Evolutionary conservation across 2,329 filamentous ascomycete species (phyloP).

Genomic region (Xylaria sp.): DNA sequence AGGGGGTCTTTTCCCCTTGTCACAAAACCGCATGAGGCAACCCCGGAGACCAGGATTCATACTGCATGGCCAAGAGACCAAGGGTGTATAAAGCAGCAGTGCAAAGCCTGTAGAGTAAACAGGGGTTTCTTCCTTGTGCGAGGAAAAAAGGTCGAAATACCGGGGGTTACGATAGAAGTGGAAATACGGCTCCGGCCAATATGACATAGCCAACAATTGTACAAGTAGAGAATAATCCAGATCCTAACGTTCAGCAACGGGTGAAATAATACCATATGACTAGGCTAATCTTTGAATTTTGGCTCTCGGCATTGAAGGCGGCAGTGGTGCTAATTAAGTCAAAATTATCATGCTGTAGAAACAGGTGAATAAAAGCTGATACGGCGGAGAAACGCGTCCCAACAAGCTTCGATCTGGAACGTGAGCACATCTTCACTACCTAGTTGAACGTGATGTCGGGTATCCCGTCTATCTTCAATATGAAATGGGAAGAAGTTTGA

Average conservation of each 20-base stretch:
- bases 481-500: not conserved
- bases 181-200: not conserved
- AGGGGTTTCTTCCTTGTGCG: not conserved
- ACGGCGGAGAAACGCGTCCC: not conserved
- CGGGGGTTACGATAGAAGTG: not conserved
- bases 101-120: not conserved
- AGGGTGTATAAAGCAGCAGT: not conserved
- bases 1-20: not conserved
- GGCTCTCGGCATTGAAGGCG: not conserved
- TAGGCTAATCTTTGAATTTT: not conserved
- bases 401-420: not conserved
- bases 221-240: too few relatives aligned
- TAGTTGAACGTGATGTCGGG: not conserved
- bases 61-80: not conserved
- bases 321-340: not conserved
- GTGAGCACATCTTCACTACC: not conserved
- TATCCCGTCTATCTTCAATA: not conserved
- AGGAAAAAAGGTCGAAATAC: too few relatives aligned
- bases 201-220: not conserved
- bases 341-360: not conserved
- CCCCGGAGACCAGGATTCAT: not conserved
- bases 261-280: not conserved
- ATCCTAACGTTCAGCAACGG: too few relatives aligned
- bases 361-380: too few relatives aligned
- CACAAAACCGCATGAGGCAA: not conserved